Conservation (phyloP, 2,329 filamentous ascomycete genomes). For the Teratosphaeria destructans region DNA sequence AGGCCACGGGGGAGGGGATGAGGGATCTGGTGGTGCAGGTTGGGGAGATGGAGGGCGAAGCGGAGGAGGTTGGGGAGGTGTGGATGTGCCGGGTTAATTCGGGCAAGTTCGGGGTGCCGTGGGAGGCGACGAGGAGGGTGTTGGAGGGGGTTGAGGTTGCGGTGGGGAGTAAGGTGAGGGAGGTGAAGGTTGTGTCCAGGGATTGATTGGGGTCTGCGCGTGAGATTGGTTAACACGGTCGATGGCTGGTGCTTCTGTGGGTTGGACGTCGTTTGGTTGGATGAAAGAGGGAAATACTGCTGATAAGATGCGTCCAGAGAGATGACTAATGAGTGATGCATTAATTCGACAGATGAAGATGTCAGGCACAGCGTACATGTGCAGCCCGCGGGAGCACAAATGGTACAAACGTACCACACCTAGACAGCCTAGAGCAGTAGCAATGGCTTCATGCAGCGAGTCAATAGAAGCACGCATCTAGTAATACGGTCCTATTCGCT, state of each 20-base stretch:
- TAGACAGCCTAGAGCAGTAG: too few relatives aligned
- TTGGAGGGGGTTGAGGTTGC: conserved; percentile 30
- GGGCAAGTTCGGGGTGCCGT: conserved; percentile 46
- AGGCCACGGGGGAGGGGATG: conserved; percentile 40
- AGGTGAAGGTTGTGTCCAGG: conserved; percentile 12
- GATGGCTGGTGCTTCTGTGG: too few relatives aligned
- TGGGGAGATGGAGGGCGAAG: conserved; percentile 7
- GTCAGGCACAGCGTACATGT: too few relatives aligned
- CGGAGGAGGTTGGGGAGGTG: conserved; percentile 10
- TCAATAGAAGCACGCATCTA: not conserved
- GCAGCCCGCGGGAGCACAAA: too few relatives aligned
- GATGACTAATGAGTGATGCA: too few relatives aligned
- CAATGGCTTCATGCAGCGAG: not conserved
- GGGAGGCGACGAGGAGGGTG: conserved; percentile 38
- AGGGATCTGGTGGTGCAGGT: conserved; percentile 38
- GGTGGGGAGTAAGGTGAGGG: conserved; percentile 4
- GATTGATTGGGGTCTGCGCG: not conserved
- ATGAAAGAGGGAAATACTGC: not conserved
- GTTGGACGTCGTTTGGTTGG: too few relatives aligned
- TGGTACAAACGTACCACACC: too few relatives aligned
- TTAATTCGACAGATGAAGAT: too few relatives aligned
- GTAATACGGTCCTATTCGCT: not conserved
- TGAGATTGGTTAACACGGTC: not conserved
- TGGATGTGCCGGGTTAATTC: conserved; percentile 41
- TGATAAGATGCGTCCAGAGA: not conserved